Conservation (phyloP, 495 filamentous ascomycete genomes). For the Neurospora sp. region DNA sequence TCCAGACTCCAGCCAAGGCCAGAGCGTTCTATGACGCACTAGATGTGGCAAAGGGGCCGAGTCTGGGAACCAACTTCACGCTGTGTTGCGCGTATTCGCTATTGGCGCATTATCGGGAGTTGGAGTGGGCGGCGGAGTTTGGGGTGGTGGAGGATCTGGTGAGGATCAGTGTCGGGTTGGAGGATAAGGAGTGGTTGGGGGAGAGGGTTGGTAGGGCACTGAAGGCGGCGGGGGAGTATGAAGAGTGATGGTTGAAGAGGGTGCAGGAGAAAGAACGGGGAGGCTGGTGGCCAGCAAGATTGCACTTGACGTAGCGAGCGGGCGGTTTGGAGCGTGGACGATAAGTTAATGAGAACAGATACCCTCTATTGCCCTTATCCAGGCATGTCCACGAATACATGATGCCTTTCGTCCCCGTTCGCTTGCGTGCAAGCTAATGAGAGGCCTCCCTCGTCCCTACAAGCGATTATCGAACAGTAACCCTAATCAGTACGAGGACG, state of each 20-base stretch:
- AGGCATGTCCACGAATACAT: not conserved
- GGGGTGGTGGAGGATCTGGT: constrained; percentile 21
- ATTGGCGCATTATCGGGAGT: constrained; percentile 17
- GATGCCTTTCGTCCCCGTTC: not conserved
- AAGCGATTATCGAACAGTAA: too few relatives aligned
- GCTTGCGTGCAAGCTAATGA: too few relatives aligned
- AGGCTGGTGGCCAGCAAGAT: too few relatives aligned
- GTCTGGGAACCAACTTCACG: constrained; percentile 22
- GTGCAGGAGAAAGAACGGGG: not conserved
- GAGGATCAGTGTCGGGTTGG: constrained; percentile 21
- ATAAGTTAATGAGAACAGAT: not conserved
- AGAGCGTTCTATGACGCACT: constrained; percentile 15
- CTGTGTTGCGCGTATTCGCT: constrained; percentile 19
- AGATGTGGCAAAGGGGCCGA: constrained; percentile 20
- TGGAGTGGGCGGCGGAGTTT: constrained; percentile 15
- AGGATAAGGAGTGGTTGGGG: constrained; percentile 14
- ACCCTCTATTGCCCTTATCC: not conserved
- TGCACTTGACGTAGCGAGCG: too few relatives aligned
- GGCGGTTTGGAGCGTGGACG: too few relatives aligned
- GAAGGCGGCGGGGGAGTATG: not conserved
- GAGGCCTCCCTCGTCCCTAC: too few relatives aligned
- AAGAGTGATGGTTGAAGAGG: not conserved
- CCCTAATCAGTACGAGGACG: constrained; percentile 29
- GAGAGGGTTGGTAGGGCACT: constrained; percentile 9
- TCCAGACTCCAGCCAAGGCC: constrained; percentile 1